Evolutionary conservation across 768 basidiomycete species (phyloP).

Genomic region (Russula earlei): DNA sequence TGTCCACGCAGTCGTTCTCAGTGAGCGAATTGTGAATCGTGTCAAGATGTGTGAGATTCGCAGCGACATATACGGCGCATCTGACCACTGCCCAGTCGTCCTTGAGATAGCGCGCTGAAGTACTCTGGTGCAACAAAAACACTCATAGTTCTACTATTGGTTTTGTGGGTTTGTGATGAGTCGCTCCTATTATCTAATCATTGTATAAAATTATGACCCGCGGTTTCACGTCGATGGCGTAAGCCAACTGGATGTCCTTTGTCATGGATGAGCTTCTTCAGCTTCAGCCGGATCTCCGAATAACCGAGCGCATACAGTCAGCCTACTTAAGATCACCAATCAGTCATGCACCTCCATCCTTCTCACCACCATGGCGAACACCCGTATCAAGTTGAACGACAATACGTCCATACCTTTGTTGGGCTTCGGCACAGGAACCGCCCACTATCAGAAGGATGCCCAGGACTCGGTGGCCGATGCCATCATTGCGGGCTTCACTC

Average conservation of each 20-base stretch:
- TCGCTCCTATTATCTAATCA: too few relatives aligned
- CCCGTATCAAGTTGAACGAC: conserved; percentile 29
- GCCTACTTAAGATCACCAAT: not conserved
- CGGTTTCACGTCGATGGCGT: too few relatives aligned
- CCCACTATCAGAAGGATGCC: conserved; percentile 26
- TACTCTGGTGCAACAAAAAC: not conserved
- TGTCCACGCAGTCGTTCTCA: conserved; percentile 55
- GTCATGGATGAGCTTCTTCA: too few relatives aligned
- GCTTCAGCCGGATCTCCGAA: too few relatives aligned
- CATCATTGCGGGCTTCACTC: conserved; percentile 29
- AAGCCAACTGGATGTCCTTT: too few relatives aligned
- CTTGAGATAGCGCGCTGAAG: conserved; percentile 46
- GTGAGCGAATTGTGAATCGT: conserved; percentile 52
- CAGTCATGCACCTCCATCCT: not conserved
- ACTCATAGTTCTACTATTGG: too few relatives aligned
- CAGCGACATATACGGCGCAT: conserved; percentile 77
- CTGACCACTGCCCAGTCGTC: conserved; percentile 76
- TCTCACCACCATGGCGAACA: conserved; percentile 17
- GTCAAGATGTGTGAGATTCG: conserved; percentile 82
- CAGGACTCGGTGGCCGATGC: conserved; percentile 24
- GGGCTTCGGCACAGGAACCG: conserved; percentile 33
- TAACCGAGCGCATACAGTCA: too few relatives aligned
- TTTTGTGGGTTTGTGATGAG: too few relatives aligned
- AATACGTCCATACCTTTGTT: conserved; percentile 30
- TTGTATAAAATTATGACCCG: too few relatives aligned